Base-by-base conservation (phyloP, 2,329 filamentous ascomycete genomes). In the Colletotrichum tanaceti region DNA sequence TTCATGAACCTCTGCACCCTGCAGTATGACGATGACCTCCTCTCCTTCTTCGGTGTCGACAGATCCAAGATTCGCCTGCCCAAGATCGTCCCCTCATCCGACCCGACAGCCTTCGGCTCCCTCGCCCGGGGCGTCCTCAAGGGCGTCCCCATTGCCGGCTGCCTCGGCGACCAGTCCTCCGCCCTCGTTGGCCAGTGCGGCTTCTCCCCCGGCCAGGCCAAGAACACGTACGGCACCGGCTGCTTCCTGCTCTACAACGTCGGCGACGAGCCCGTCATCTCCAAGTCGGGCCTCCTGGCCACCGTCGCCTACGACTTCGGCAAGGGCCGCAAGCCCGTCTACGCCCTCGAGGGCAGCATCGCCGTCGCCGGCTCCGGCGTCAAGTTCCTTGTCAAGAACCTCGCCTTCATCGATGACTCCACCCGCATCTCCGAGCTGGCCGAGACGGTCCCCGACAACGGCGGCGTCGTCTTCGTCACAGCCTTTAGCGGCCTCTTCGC, bases 161-260 rank as follows among this genome's bases (percentile, higher is more conserved):
- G 93, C 76, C 81, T 97, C 18, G 93, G 93, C 71, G 93, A 97
- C 76, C 93, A 97, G 79, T 95, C 93, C 47, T 91, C 93, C 62
- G 93, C 93, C 18, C 83, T 97, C 58, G 93, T 97, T 22, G 93
- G 93, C 54, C 93, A 97, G 78, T 91, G 92, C 77, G 93, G 92
- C 16, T 97, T 97, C 81, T 87, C 85, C 4, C 90, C 93, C 0
- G 94, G 94, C 59, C 88, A 89, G 73, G 94, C 93, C 52, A 97
- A 97, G 84, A 97, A 96, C 79, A 97, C 93, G 0, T 97, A 97
- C 77, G 93, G 93, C 46, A 97, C 93, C 0, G 93, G 93, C 49
- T 96, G 93, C 77, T 97, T 97, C 83, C 82, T 97, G 72, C 86
- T 97, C 5, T 97, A 96, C 82, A 97, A 97, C 75, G 92, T 97